Percentiles rank a stretch among this genome's conserved stretches.
Conservation (phyloP, 2,329 filamentous ascomycete species). For the Gaeumannomyces tritici region DNA sequence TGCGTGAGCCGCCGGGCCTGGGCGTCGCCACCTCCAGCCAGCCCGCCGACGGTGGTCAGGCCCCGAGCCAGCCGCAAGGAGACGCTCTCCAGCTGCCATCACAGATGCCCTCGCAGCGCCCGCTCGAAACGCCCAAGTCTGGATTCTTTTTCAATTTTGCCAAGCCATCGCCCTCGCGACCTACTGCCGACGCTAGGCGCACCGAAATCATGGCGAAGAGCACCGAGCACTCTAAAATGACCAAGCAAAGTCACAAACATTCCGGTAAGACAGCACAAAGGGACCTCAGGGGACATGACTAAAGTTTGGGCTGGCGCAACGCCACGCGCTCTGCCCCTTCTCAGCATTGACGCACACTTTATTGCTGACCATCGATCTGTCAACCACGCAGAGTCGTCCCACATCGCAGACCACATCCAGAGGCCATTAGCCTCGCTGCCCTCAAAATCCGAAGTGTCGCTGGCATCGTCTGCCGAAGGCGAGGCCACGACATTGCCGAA, state of each 20-base stretch:
- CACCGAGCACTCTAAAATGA: conserved; percentile 16
- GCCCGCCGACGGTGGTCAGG: conserved; percentile 6
- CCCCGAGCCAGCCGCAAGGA: conserved; percentile 10
- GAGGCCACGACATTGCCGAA: conserved; percentile 29
- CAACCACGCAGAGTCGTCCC: background rate
- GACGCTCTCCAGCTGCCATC: conserved; percentile 8
- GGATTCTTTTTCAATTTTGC: conserved; percentile 42
- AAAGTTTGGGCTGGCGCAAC: background rate
- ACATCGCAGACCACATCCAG: conserved; percentile 19
- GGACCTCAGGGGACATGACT: background rate
- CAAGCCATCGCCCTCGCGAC: conserved; percentile 30
- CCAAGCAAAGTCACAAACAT: conserved; percentile 19
- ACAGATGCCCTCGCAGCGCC: conserved; percentile 10
- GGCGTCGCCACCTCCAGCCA: conserved; percentile 9
- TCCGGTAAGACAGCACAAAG: conserved; percentile 16
- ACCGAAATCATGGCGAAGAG: conserved; percentile 28
- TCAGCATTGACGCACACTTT: background rate
- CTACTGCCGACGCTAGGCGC: conserved; percentile 24
- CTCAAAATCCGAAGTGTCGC: conserved; percentile 42
- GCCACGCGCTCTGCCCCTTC: background rate
- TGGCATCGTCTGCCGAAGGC: conserved; percentile 37
- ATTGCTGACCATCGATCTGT: background rate
- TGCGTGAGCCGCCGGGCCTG: conserved; percentile 12
- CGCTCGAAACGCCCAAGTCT: conserved; percentile 31
- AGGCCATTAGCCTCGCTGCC: conserved; percentile 30